A percentile compares a stretch with the other conserved stretches of the same genome.
These are phyloP conservation scores for Begonia masoniana DNA, from an alignment of 306 rosid genomes.

Conservation along the genomic window DNA sequence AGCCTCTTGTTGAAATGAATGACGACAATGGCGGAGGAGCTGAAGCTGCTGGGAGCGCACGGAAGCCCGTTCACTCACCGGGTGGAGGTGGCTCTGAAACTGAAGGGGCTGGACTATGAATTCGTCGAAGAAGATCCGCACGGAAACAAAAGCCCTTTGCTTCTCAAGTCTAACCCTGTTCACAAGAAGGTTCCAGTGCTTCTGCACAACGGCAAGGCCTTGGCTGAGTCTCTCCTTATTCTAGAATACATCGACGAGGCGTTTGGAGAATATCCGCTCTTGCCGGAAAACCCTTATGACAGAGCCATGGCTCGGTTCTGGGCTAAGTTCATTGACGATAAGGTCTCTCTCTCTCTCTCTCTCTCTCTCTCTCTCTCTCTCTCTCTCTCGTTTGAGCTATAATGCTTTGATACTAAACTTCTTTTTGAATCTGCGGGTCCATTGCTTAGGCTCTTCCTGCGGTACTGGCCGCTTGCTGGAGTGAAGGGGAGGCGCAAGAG, in stretches of 20 bases:
- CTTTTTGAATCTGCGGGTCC: not conserved
- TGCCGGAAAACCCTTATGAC: slow-evolving; percentile 21
- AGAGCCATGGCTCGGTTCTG: slow-evolving; percentile 52
- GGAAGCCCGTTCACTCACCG: slow-evolving; percentile 28
- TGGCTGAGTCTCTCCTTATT: slow-evolving; percentile 31
- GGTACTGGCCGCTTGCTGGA: slow-evolving; percentile 8
- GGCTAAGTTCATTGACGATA: slow-evolving; percentile 46
- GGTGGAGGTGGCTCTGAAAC: slow-evolving; percentile 29
- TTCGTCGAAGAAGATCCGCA: slow-evolving; percentile 13
- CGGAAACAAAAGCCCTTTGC: slow-evolving; percentile 19
- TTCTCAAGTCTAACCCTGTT: slow-evolving; percentile 45
- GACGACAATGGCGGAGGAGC: no score
- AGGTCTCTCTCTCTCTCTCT: slow-evolving; percentile 11
- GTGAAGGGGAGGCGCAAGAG: slow-evolving; percentile 15
- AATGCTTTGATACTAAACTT: not conserved
- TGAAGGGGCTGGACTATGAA: slow-evolving; percentile 43
- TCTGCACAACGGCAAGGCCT: slow-evolving; percentile 31
- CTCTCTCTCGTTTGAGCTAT: not conserved
- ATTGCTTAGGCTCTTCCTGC: slow-evolving; percentile 12
- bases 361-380: not conserved
- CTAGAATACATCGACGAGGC: slow-evolving; percentile 11
- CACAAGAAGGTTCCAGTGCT: slow-evolving; percentile 40
- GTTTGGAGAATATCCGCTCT: no score
- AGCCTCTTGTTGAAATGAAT: no score
- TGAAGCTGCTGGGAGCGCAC: no score